Evolutionary conservation across 1,284 basidiomycete species (phyloP).

Genomic region (Caloboletus firmus): DNA sequence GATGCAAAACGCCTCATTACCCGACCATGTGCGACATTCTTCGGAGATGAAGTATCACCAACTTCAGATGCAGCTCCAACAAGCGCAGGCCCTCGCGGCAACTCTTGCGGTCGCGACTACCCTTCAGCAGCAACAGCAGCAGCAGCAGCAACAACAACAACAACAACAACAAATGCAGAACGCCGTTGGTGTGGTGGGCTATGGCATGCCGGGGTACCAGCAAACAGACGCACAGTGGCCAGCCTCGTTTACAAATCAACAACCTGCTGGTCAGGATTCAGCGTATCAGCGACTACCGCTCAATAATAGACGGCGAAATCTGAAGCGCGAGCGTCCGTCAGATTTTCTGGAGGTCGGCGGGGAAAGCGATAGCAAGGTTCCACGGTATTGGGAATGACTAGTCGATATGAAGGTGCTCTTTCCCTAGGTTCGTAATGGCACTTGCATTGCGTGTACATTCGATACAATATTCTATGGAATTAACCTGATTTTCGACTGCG

Average conservation of each 20-base stretch:
- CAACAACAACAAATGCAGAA: constrained; percentile 36
- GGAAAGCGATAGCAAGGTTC: constrained; percentile 60
- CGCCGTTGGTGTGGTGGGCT: constrained; percentile 37
- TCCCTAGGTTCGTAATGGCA: constrained; percentile 3
- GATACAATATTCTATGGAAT: constrained; percentile 14
- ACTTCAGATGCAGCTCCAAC: constrained; percentile 72
- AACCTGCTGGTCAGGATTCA: constrained; percentile 66
- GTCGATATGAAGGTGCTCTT: neutral
- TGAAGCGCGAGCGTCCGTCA: constrained; percentile 78
- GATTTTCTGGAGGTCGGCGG: constrained; percentile 76
- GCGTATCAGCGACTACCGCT: constrained; percentile 81
- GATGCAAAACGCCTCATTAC: constrained; percentile 73
- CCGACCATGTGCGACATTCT: constrained; percentile 68
- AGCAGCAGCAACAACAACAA: constrained; percentile 36
- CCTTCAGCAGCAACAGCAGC: constrained; percentile 50
- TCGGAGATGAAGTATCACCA: constrained; percentile 77
- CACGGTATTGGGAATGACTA: constrained; percentile 71
- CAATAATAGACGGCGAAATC: constrained; percentile 70
- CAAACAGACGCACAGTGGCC: constrained; percentile 42
- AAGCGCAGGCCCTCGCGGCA: constrained; percentile 66
- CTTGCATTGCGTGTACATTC: constrained; percentile 16
- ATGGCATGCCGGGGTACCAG: constrained; percentile 42
- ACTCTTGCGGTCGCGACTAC: constrained; percentile 54
- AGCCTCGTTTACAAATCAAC: constrained; percentile 59
- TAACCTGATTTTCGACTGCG: constrained; percentile 1